Evolutionary conservation across 129 eudicot species (phyloP).

Genomic region (Helichrysum umbraculigerum): DNA sequence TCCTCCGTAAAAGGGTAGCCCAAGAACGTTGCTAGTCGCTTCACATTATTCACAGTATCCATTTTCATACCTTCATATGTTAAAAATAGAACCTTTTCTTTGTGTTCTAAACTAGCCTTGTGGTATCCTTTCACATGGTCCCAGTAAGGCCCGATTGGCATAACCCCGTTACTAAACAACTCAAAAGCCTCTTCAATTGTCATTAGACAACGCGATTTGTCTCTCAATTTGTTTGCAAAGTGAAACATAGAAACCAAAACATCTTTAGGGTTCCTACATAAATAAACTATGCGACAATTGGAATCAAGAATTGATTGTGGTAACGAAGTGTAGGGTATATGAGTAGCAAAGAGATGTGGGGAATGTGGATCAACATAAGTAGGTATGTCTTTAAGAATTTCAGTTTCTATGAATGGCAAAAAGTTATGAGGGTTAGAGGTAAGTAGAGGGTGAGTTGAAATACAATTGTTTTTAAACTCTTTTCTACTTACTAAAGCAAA

Average conservation of each 20-base stretch:
- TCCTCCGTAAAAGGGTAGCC: too few species aligned
- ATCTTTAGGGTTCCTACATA: constrained; percentile 61
- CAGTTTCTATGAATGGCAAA: constrained; percentile 30
- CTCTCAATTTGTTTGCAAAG: constrained; percentile 37
- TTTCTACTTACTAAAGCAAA: constrained; percentile 36
- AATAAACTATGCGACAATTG: constrained; percentile 35
- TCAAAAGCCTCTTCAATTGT: constrained; percentile 34
- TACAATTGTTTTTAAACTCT: not conserved
- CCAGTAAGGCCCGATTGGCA: constrained; percentile 34
- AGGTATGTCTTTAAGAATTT: not conserved
- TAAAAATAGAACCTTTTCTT: constrained; percentile 22
- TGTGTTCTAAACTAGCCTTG: constrained; percentile 25
- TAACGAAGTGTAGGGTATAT: constrained; percentile 38
- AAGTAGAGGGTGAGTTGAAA: constrained; percentile 35
- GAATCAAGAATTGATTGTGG: constrained; percentile 36
- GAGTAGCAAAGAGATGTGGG: constrained; percentile 43
- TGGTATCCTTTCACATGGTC: constrained; percentile 38
- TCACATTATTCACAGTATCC: too few species aligned
- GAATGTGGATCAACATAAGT: not conserved
- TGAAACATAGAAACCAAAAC: constrained; percentile 51
- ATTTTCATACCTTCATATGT: constrained; percentile 13
- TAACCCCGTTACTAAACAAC: constrained; percentile 27
- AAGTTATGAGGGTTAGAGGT: constrained; percentile 36
- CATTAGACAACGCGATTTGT: not conserved
- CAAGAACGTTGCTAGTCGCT: too few species aligned